Percentiles rank a stretch among this genome's conserved stretches.
These are phyloP conservation scores for Candida peoriensis DNA, from an alignment of 805 yeast species.

Conservation along the genomic window DNA sequence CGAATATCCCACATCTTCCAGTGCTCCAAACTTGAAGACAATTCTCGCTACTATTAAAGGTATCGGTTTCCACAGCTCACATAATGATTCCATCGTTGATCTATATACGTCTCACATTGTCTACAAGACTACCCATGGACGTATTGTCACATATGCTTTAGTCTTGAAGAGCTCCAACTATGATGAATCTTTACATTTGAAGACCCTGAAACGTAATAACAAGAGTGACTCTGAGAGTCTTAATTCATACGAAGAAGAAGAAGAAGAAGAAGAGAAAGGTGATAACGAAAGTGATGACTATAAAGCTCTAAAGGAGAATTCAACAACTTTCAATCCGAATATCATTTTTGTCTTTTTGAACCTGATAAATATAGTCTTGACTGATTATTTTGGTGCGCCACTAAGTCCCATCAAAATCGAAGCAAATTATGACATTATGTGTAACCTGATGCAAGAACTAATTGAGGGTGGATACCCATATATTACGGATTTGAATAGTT, in stretches of 20 bases:
- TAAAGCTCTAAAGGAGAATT: no score
- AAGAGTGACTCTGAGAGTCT: constrained; percentile 4
- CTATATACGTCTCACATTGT: constrained; percentile 17
- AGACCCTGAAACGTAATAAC: constrained; percentile 11
- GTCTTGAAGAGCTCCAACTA: constrained; percentile 10
- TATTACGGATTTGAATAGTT: constrained; percentile 62
- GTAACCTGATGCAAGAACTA: constrained; percentile 70
- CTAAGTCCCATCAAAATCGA: constrained; percentile 55
- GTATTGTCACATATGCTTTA: constrained; percentile 14
- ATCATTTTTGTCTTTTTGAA: constrained; percentile 50
- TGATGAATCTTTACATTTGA: constrained; percentile 10
- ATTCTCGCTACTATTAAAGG: constrained; percentile 22
- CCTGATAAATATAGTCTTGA: constrained; percentile 44
- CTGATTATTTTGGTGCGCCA: constrained; percentile 54
- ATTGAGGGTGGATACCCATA: constrained; percentile 74
- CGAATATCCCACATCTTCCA: constrained; percentile 31
- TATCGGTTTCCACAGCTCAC: constrained; percentile 15
- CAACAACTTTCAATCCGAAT: constrained; percentile 41
- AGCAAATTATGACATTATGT: constrained; percentile 64
- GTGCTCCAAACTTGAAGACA: constrained; percentile 28
- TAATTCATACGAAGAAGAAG: constrained; percentile 5
- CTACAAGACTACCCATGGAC: constrained; percentile 11
- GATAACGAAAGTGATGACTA: constrained; percentile 15
- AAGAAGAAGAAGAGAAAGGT: neutral
- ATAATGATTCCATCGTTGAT: constrained; percentile 16